Base-by-base conservation (phyloP, 2,329 filamentous ascomycete genomes). In the Ceratocystiopsis sp. region DNA sequence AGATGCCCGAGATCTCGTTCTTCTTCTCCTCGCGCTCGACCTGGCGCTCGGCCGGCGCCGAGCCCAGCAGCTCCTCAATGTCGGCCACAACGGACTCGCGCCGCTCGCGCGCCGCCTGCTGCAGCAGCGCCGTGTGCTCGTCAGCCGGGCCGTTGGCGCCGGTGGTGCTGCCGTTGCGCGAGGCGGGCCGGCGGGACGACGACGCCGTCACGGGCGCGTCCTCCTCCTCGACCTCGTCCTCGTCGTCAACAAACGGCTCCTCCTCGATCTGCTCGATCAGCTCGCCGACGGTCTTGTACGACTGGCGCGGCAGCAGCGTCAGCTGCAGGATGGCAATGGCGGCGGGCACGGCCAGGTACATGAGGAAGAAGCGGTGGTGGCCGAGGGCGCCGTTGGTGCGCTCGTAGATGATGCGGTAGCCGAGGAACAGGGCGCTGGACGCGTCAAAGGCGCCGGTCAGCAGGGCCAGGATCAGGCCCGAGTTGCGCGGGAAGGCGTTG, bases 271-370 rank as follows among this genome's bases (percentile, higher is more conserved):
- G 73, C 45, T 77, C 72, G 7, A 91, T 77, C 35, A 94, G 70
- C 59, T 95, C 85, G 38, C 84, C 83, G 1, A 87, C 75, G 0
- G 82, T 89, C 60, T 91, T 87, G 65, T 91, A 91, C 1, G 80
- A 85, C 49, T 78, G 75, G 15, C 63, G 65, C 0, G 84, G 84
- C 68, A 93, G 79, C 50, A 89, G 53, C 36, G 75, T 69, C 21
- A 89, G 53, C 59, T 91, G 82, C 16, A 73, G 66, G 25, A 78
- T 43, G 14, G 78, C 53, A 42, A 91, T 84, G 43, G 76, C 64
- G 3, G 67, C 56, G 0, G 84, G 84, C 1, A 91, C 80, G 16
- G 72, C 50, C 15, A 91, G 69, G 54, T 91, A 93, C 13, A 60
- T 54, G 2, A 83, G 61, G 58, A 91, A 91, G 62, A 91, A 85